Percentiles rank a stretch among this genome's conserved stretches.
phyloP scores from a whole-genome alignment of 495 filamentous ascomycete species.

The Mytilinidion resinicola region DNA sequence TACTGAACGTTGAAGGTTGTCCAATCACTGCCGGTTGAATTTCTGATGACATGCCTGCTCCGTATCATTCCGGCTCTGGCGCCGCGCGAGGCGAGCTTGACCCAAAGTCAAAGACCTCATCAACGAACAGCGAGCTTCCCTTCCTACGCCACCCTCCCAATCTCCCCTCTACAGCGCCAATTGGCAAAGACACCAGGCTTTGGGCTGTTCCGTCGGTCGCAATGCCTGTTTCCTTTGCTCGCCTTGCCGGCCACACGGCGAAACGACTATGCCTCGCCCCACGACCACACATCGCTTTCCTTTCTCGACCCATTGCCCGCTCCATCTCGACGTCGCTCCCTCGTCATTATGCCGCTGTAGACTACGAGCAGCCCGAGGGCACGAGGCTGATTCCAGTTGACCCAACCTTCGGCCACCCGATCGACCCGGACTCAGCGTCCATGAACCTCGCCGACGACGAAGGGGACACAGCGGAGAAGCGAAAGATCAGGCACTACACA shows the following conservation, averaged over 20 bases:
- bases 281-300: constrained; percentile 26
- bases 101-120: constrained; percentile 18
- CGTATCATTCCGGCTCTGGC: not conserved
- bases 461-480: constrained; percentile 50
- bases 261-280: constrained; percentile 55
- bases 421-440: constrained; percentile 29
- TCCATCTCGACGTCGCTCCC: constrained; percentile 63
- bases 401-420: constrained; percentile 47
- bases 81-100: not conserved
- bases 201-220: constrained; percentile 25
- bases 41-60: too few species aligned
- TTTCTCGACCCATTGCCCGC: constrained; percentile 38
- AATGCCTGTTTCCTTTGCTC: constrained; percentile 63
- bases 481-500: constrained; percentile 97
- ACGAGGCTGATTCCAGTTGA: constrained; percentile 56
- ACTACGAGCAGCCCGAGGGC: constrained; percentile 42
- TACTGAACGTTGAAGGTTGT: too few species aligned
- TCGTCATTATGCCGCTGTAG: constrained; percentile 55
- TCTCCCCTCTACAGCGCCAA: constrained; percentile 13
- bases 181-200: constrained; percentile 16
- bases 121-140: constrained; percentile 10
- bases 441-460: constrained; percentile 44
- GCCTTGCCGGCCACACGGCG: constrained; percentile 55
- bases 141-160: constrained; percentile 9
- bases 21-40: too few species aligned